These are phyloP conservation scores for Penicillium oxalicum DNA, from an alignment of 2,329 filamentous ascomycete species.

Conservation along the genomic window DNA sequence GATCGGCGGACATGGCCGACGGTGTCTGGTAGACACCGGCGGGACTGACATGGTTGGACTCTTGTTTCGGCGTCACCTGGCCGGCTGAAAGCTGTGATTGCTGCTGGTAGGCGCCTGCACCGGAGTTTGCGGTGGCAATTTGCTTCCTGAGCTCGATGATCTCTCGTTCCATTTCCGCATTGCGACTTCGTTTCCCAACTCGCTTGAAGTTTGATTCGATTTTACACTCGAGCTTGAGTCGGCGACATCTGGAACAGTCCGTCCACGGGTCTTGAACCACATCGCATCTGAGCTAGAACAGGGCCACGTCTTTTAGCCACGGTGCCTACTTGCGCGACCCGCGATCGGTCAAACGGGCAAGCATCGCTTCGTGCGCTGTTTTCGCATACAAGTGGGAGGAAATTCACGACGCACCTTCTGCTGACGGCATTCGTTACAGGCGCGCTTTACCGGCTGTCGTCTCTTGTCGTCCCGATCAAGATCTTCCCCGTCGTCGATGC, in stretches of 20 bases:
- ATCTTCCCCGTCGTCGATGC: conserved; percentile 43
- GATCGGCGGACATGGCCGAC: conserved; percentile 34
- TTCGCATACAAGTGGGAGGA: conserved; percentile 1
- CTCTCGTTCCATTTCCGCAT: conserved; percentile 59
- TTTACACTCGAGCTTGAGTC: conserved; percentile 58
- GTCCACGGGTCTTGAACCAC: conserved; percentile 59
- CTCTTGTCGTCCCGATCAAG: conserved; percentile 41
- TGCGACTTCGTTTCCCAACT: conserved; percentile 59
- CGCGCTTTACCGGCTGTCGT: conserved; percentile 51
- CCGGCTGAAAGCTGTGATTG: conserved; percentile 20
- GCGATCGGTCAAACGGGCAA: background rate
- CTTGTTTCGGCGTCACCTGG: conserved; percentile 32
- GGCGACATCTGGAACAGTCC: conserved; percentile 57
- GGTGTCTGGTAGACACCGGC: conserved; percentile 30
- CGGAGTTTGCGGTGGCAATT: conserved; percentile 33
- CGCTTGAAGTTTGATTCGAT: conserved; percentile 66
- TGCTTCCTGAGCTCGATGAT: conserved; percentile 48
- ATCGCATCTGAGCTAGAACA: conserved; percentile 57
- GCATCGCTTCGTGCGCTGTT: background rate
- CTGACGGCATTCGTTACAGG: conserved; percentile 64
- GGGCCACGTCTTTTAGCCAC: conserved; percentile 8
- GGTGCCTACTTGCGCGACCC: background rate
- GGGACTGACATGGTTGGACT: conserved; percentile 32
- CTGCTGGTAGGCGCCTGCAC: conserved; percentile 20
- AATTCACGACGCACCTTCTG: conserved; percentile 51